These are phyloP conservation scores for Panellus pusillus DNA, from an alignment of 768 basidiomycete genomes.

Conservation along the genomic window DNA sequence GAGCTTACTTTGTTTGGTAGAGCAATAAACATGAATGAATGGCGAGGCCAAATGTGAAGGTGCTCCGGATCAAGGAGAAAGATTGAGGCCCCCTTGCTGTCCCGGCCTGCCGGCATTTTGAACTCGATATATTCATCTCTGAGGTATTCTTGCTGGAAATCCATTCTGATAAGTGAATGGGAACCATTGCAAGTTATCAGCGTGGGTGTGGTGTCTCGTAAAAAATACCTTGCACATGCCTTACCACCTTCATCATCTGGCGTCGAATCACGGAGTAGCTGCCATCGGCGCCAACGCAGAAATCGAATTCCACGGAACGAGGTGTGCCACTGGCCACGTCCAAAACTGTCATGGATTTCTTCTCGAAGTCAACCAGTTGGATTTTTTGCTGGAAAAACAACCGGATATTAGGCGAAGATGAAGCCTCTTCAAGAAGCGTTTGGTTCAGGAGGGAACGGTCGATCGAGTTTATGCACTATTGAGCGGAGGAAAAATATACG, in stretches of 20 bases:
- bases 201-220: constrained; percentile 19
- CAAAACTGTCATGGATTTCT: constrained; percentile 52
- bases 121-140: constrained; percentile 96
- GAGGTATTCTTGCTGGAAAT: constrained; percentile 94
- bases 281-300: constrained; percentile 92
- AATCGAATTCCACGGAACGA: constrained; percentile 58
- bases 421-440: constrained; percentile 74
- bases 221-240: constrained; percentile 52
- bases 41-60: constrained; percentile 98
- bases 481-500: constrained; percentile 27
- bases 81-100: constrained; percentile 55
- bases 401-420: constrained; percentile 60
- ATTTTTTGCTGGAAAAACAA: constrained; percentile 84
- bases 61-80: constrained; percentile 93
- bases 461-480: constrained; percentile 91
- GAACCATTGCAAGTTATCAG: constrained; percentile 15
- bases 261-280: constrained; percentile 88
- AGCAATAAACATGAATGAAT: constrained; percentile 99
- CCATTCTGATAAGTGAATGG: constrained; percentile 60
- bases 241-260: constrained; percentile 93
- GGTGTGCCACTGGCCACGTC: constrained; percentile 45
- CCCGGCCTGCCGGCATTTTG: constrained; percentile 83
- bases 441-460: constrained; percentile 87
- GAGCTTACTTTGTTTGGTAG: constrained; percentile 89
- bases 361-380: constrained; percentile 71